Base-by-base conservation (phyloP, 2,329 filamentous ascomycete species). In the Colletotrichum eremochloae region DNA sequence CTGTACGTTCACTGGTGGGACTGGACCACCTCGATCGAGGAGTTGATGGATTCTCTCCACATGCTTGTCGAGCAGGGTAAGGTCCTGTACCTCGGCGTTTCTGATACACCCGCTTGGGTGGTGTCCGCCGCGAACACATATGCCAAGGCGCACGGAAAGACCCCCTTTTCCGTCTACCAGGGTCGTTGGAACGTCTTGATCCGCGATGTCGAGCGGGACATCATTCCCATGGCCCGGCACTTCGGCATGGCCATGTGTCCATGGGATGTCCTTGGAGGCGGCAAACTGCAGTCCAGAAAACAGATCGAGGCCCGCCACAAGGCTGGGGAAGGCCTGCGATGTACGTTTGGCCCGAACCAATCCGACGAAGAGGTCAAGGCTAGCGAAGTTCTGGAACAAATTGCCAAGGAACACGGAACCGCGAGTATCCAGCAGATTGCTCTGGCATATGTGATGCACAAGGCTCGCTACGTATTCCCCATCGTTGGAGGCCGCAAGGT, bases 231-330 rank as follows among this genome's bases (percentile, higher is more conserved):
- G 82, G 78, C 78, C 7, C 78, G 80, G 20, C 76, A 79, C 33
- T 82, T 81, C 42, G 82, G 82, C 67, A 84, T 85, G 90, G 90
- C 82, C 31, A 74, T 91, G 5, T 81, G 84, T 0, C 89, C 90
- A 0, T 93, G 89, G 89, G 90, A 88, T 62, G 87, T 86, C 0
- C 80, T 91, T 7, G 88, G 88, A 24, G 84, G 80, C 81, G 88
- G 88, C 52, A 81, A 82, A 67, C 86, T 88, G 79, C 84, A 87
- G 78, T 81, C 82, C 20, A 76, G 77, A 67, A 80, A 80, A 67
- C 76, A 78, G 64, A 40, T 83, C 57, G 79, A 81, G 68, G 75
- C 78, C 67, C 75, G 80, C 42, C 71, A 75, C 69, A 63, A 79
- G 6, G 46, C 63, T 0, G 84, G 83, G 48, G 86, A 87, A 77